Base-by-base conservation (phyloP, 257 asterid species). In the Fraxinus americana region DNA sequence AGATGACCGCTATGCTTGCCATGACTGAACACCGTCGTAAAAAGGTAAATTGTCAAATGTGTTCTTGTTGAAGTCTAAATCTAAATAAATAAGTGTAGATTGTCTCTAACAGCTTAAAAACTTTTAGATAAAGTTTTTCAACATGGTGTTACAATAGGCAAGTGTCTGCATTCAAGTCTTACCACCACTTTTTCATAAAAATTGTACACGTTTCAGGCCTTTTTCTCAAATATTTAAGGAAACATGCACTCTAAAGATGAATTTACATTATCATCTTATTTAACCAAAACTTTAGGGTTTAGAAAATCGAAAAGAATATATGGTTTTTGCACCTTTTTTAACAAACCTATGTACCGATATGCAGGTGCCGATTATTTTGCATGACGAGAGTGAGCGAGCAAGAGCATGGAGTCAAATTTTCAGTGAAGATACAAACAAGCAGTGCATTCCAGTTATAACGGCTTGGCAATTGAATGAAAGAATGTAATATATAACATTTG, bases 1-100 rank as follows among this genome's bases (percentile, higher is more conserved):
- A 96, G 75, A 96, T 96, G 98, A 96, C 99, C 61, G 98, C 99
- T 32, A 92, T 96, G 99, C 94, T 96, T 80, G 97, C 98, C 84
- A 92, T 96, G 98, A 93, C 97, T 32, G 95, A 96, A 87, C 99
- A 96, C 88, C 97, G 97, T 39, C 91, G 98, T 84, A 92, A 91
- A 89, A 96, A 93, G 97, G 99, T 96, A 80, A 3, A 14, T 57
- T 67, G 67, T 48, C 57, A 48, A 14, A 48, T 48, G 0, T 48
- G 57, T 48, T 48, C 6, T 48, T 13, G n/a, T 48, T 48, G n/a
- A 48, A 48, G 48, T 14, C 19, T 48, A 48, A 48, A 63, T 63
- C 25, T 63, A 23, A 23, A 7, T 23, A 25, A 63, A 63, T 63
- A 63, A 23, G 69, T 63, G 9, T 63, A 16, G 6, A 48, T 1